phyloP scores from a whole-genome alignment of 371 early-diverging fungal genomes.

The Syncephalis plumigaleata region DNA sequence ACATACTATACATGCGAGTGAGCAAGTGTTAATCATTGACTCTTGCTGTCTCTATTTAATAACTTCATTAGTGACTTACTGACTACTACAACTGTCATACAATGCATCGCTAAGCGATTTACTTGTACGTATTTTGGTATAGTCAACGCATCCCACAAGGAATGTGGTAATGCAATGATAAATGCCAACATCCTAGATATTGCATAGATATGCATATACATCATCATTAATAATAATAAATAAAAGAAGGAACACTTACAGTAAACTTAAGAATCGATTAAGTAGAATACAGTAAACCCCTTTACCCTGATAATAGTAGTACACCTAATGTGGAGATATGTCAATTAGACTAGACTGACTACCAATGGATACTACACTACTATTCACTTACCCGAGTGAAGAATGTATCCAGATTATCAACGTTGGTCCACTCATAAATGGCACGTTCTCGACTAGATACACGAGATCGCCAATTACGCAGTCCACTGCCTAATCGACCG shows the following conservation, averaged over 20 bases:
- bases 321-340: conserved; percentile 21
- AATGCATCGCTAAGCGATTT: conserved; percentile 54
- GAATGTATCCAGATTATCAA: conserved; percentile 64
- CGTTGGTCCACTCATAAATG: conserved; percentile 70
- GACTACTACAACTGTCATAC: conserved; percentile 47
- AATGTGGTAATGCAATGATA: conserved; percentile 71
- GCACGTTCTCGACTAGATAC: conserved; percentile 30
- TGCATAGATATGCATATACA: too few species aligned
- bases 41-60: conserved; percentile 3
- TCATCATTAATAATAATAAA: conserved; percentile 1
- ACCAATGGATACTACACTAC: neutral
- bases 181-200: conserved; percentile 53
- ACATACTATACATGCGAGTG: conserved; percentile 17
- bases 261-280: conserved; percentile 41
- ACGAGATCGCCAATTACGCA: too few species aligned
- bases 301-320: conserved; percentile 64
- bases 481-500: too few species aligned
- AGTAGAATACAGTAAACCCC: conserved; percentile 65
- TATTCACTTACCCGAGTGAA: conserved; percentile 31
- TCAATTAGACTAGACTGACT: too few species aligned
- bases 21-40: conserved; percentile 4
- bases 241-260: conserved; percentile 26
- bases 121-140: conserved; percentile 45
- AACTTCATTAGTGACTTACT: too few species aligned
- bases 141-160: conserved; percentile 75